A percentile compares a stretch with the other conserved stretches of the same genome.
Conservation (phyloP, 164 flowering plant genomes). For the Vitis vinifera region ASM3070453v1 NC_081810.1:20280501-20281000, state of each 20-base stretch:
- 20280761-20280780: too few species aligned
- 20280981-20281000: background rate
- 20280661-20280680: conserved; percentile 95
- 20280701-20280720: conserved; percentile 99
- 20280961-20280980: too few species aligned
- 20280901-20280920: background rate
- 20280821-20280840: too few species aligned
- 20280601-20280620: conserved; percentile 58
- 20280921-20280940: too few species aligned
- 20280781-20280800: too few species aligned
- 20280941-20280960: too few species aligned
- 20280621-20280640: conserved; percentile 97
- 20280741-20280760: conserved; percentile 60
- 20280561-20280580: background rate
- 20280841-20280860: too few species aligned
- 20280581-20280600: conserved; percentile 3
- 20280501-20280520: background rate
- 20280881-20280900: too few species aligned
- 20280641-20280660: conserved; percentile 93
- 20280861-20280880: too few species aligned
- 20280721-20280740: conserved; percentile 97
- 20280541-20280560: background rate
- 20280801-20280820: too few species aligned
- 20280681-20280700: conserved; percentile 98
- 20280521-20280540: background rate